phyloP scores from a whole-genome alignment of 2,329 filamentous ascomycete genomes.

The Fusarium burgessii region DNA sequence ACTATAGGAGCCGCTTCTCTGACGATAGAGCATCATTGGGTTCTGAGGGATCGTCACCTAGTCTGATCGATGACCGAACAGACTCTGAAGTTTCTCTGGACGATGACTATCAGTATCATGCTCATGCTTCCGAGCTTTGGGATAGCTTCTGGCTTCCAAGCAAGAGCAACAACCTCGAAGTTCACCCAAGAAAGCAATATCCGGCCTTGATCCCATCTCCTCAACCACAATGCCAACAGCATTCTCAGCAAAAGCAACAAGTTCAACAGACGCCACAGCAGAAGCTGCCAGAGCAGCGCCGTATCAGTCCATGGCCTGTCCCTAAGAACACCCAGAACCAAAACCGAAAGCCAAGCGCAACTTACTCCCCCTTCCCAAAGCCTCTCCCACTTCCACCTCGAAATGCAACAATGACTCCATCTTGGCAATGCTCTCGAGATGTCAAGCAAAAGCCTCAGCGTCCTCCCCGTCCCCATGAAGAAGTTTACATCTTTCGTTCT shows the following conservation, averaged over 20 bases:
- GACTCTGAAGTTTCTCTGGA: slow-evolving; percentile 65
- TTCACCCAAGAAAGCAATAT: slow-evolving; percentile 47
- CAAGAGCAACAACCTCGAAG: slow-evolving; percentile 25
- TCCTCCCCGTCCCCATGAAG: slow-evolving; percentile 48
- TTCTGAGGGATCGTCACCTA: slow-evolving; percentile 61
- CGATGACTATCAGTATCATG: slow-evolving; percentile 63
- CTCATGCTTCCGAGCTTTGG: slow-evolving; percentile 61
- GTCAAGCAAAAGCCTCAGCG: slow-evolving; percentile 44
- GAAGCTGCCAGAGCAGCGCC: slow-evolving; percentile 42
- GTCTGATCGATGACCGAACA: slow-evolving; percentile 62
- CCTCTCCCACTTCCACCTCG: slow-evolving; percentile 52
- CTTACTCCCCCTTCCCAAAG: slow-evolving; percentile 60
- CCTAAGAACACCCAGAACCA: slow-evolving; percentile 37
- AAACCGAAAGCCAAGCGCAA: slow-evolving; percentile 45
- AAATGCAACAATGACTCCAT: slow-evolving; percentile 41
- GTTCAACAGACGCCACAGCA: neutral
- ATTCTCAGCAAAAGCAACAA: slow-evolving; percentile 4
- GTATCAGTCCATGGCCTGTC: slow-evolving; percentile 46
- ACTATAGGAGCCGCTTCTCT: slow-evolving; percentile 37
- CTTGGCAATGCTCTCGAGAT: slow-evolving; percentile 46
- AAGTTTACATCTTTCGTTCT: slow-evolving; percentile 34
- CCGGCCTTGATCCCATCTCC: slow-evolving; percentile 50
- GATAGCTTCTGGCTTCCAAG: slow-evolving; percentile 61
- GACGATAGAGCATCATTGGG: slow-evolving; percentile 58
- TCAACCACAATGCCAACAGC: slow-evolving; percentile 35